Evolutionary conservation across 2,329 filamentous ascomycete species (phyloP).

Genomic region (Alternaria arbusti): DNA sequence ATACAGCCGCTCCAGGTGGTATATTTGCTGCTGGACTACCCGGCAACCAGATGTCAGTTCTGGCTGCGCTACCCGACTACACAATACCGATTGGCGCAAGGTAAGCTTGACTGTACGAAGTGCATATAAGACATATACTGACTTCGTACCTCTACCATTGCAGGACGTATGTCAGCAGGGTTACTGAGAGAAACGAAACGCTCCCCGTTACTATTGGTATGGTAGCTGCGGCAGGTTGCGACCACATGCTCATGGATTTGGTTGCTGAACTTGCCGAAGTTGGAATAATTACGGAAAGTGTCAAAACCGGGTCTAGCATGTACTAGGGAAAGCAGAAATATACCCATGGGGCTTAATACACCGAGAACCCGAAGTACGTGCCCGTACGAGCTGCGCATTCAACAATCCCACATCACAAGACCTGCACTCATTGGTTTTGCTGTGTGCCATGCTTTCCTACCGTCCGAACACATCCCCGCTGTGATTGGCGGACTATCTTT

Average conservation of each 20-base stretch:
- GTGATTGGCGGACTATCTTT: conserved; percentile 21
- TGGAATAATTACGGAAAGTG: conserved; percentile 8
- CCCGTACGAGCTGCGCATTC: not conserved
- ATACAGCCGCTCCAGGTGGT: not conserved
- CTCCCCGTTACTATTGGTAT: conserved; percentile 22
- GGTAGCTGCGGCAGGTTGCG: conserved; percentile 13
- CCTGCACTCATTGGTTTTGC: not conserved
- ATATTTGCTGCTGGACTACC: conserved; percentile 10
- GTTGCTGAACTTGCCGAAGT: conserved; percentile 13
- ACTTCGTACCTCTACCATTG: not conserved
- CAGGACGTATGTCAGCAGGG: conserved; percentile 6
- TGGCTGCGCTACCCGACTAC: conserved; percentile 14
- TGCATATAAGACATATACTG: not conserved
- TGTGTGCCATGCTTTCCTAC: not conserved
- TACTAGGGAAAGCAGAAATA: not conserved
- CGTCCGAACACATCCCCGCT: not conserved
- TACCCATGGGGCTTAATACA: not conserved
- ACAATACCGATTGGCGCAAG: conserved; percentile 16
- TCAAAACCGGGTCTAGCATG: conserved; percentile 13
- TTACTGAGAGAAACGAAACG: conserved; percentile 13
- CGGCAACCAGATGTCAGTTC: conserved; percentile 10
- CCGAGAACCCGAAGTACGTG: not conserved
- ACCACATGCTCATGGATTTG: conserved; percentile 19
- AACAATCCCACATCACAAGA: not conserved
- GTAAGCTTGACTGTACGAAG: not conserved